Evolutionary conservation across 768 basidiomycete species (phyloP), one percentile per base, ranked within the genome.

Genomic region (Mycena rebaudengoi): DNA sequence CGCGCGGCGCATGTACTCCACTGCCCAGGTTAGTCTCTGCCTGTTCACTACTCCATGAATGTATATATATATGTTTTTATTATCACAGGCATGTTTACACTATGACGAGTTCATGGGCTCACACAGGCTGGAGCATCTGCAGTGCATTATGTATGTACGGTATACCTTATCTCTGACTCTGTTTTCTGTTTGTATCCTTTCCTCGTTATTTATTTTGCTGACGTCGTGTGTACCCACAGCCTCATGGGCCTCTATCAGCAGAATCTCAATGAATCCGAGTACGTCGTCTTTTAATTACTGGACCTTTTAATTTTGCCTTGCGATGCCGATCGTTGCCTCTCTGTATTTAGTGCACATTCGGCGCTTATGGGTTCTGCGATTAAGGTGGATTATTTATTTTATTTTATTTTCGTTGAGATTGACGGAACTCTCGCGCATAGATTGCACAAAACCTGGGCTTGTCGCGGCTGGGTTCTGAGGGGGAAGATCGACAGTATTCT

Each of bases 221-320:
- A 51, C 44, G 4, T 28, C 28, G 4, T 10, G 6, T 25, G 3
- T 18, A 29, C 21, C 30, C 10, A 8, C 41, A 74, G 73, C 21
- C 66, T 74, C 41, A 74, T 71, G 71, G 68, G 73, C 14, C 67
- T 74, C 18, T 74, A 74, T 60, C 71, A 71, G 45, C 73, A 74
- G 30, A 74, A 74, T 51, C 64, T 67, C 20, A 71, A 69, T 43
- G 70, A 74, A 39, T 67, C 73, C 14, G 73, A 72, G 73, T 74
- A 26, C n/a, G 73, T 20, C 21, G 11, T 35, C 33, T 12, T 35
- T 30, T 18, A 26, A 14, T 45, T 49, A 4, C 13, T 6, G 37
- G 23, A 14, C 11, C 7, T n/a, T 20, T 29, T 4, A 30, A 21
- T 21, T 1, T 16, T n/a, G 62, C 39, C 23, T 44, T 43, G 5